Base-by-base conservation (phyloP, 2,329 filamentous ascomycete genomes). In the Penicillium sp. region DNA sequence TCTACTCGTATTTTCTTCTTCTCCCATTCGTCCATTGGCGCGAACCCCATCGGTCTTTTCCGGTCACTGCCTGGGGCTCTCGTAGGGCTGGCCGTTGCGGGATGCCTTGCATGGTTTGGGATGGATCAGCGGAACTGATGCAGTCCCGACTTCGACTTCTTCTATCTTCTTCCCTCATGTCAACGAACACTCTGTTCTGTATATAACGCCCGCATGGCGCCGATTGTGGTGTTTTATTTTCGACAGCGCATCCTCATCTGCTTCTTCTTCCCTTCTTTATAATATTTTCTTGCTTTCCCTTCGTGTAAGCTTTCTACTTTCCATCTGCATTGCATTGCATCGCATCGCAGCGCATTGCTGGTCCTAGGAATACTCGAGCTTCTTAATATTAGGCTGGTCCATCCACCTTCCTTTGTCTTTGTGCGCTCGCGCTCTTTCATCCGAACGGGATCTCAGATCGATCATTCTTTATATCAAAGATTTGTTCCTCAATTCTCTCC, bases 81-180 rank as follows among this genome's bases (percentile, higher is more conserved):
- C 59, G 29, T 62, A 62, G 60, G 60, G 60, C 60, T 62, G 60
- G 58, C 54, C 58, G 58, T 60, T 60, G 55, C 47, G 53, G 55
- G 55, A 53, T 54, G 53, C 50, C 50, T 57, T 54, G 48, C 50
- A 54, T 29, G 29, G 18, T 40, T 26, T 14, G 14, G 23, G 23
- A 18, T 35, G 40, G 49, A 51, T 51, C 49, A 51, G 40, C 49
- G 20, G 12, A 20, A 22, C 18, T 18, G 18, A 50, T 42, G 37
- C 31, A 40, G 0, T 49, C 2, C 11, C 23, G n/a, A 46, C 43
- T 46, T 20, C 8, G 37, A 40, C 37, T 14, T 40, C 23, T 14
- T 35, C 29, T 33, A 15, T 22, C 12, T 48, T 35, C 18, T 20
- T 15, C 22, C 25, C 18, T 8, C 22, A 33, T 47, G 44, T 47